A percentile compares a stretch with the other conserved stretches of the same genome.
These are phyloP conservation scores for Aspergillus ostianus DNA, from an alignment of 495 filamentous ascomycete species.

Conservation along the genomic window DNA sequence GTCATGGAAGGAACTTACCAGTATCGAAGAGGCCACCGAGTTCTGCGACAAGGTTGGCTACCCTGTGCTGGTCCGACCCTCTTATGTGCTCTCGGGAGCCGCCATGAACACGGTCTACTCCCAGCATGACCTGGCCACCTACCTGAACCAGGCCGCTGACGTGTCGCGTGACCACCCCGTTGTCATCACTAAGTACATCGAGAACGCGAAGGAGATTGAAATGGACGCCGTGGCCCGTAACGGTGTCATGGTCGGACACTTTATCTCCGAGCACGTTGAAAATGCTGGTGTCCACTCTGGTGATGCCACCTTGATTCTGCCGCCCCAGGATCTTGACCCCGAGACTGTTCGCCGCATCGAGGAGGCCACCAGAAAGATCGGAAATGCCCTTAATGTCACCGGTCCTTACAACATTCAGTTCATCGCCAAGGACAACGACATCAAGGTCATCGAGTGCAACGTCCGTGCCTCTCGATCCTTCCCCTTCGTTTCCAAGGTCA, in stretches of 20 bases:
- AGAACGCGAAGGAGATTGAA: conserved; percentile 95
- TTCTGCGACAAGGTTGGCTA: conserved; percentile 91
- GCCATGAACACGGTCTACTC: conserved; percentile 99
- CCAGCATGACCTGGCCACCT: conserved; percentile 83
- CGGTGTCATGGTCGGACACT: conserved; percentile 86
- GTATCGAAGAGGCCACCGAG: conserved; percentile 76
- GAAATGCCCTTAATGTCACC: conserved; percentile 89
- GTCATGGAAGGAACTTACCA: conserved; percentile 95
- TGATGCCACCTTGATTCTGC: conserved; percentile 94
- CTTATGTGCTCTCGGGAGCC: conserved; percentile 96
- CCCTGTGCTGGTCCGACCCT: conserved; percentile 90
- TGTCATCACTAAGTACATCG: conserved; percentile 99
- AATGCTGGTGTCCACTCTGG: conserved; percentile 98
- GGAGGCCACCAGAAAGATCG: conserved; percentile 94
- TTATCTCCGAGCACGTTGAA: conserved; percentile 95
- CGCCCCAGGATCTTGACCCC: conserved; percentile 87
- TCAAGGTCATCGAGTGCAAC: conserved; percentile 99
- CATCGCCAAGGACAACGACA: conserved; percentile 98
- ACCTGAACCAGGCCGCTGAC: conserved; percentile 82
- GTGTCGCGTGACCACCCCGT: conserved; percentile 98
- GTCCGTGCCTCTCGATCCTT: conserved; percentile 94
- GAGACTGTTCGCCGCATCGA: conserved; percentile 90
- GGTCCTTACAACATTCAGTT: conserved; percentile 99
- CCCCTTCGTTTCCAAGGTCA: conserved; percentile 97
- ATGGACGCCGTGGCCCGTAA: conserved; percentile 91